These are phyloP conservation scores for Xylaria flabelliformis DNA, from an alignment of 495 filamentous ascomycete genomes.

Conservation along the genomic window DNA sequence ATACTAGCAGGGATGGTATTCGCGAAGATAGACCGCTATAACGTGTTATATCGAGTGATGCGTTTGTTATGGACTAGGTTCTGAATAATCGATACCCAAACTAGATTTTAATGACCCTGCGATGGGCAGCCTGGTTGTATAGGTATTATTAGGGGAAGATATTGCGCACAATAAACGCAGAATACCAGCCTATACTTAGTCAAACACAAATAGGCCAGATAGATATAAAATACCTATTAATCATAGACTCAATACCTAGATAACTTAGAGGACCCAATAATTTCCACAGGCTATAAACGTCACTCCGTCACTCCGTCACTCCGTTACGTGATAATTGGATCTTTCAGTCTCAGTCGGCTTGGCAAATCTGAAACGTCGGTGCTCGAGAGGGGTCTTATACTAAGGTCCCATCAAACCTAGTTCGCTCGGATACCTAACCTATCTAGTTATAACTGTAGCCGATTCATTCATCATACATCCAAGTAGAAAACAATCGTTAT, in stretches of 20 bases:
- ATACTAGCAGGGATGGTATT: neutral
- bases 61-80: neutral
- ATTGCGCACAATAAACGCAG: neutral
- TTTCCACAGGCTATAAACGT: neutral
- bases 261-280: neutral
- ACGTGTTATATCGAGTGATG: neutral
- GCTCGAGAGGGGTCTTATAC: conserved; percentile 9
- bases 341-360: neutral
- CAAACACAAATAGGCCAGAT: neutral
- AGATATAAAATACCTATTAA: neutral
- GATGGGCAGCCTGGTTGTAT: neutral
- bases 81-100: neutral
- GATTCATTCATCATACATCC: neutral
- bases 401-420: neutral
- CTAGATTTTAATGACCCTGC: neutral
- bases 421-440: neutral
- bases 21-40: neutral
- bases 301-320: neutral
- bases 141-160: neutral
- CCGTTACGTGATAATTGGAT: neutral
- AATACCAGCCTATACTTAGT: neutral
- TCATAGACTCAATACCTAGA: neutral
- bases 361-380: conserved; percentile 19
- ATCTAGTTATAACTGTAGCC: neutral
- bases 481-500: neutral